phyloP scores from a whole-genome alignment of 140 eudicot genomes.

The Erigeron philadelphicus region DNA sequence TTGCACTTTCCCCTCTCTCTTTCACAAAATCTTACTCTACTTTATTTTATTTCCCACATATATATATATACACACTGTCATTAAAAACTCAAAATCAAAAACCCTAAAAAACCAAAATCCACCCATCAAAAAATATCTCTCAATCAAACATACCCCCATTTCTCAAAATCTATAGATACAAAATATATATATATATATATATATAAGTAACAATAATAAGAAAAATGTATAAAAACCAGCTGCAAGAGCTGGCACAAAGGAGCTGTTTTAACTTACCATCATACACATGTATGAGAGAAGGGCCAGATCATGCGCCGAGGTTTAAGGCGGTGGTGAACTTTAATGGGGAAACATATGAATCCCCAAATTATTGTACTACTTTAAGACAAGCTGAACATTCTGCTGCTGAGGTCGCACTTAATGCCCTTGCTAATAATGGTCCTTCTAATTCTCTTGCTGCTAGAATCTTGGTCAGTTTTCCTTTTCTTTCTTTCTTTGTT shows the following conservation, averaged over 20 bases:
- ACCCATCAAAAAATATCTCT: too few species aligned
- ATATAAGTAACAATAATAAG: too few species aligned
- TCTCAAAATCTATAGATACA: too few species aligned
- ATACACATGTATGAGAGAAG: constrained; percentile 44
- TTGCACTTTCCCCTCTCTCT: too few species aligned
- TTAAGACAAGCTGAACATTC: constrained; percentile 52
- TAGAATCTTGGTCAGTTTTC: constrained; percentile 19
- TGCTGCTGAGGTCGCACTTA: constrained; percentile 49
- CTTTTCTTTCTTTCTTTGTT: not conserved
- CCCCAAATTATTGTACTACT: constrained; percentile 45
- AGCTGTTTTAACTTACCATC: constrained; percentile 58
- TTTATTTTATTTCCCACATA: too few species aligned
- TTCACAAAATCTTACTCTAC: too few species aligned
- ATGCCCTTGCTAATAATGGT: constrained; percentile 38
- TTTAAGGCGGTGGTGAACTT: constrained; percentile 47
- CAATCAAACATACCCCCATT: too few species aligned
- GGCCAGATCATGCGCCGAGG: constrained; percentile 60
- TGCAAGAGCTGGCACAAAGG: constrained; percentile 57
- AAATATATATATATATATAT: too few species aligned
- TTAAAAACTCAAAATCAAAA: too few species aligned
- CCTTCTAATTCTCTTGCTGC: constrained; percentile 32
- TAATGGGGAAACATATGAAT: constrained; percentile 49
- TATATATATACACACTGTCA: too few species aligned
- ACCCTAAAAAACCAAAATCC: too few species aligned
- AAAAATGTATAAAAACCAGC: constrained; percentile 57